phyloP scores from a whole-genome alignment of 345 rosid species.

The Punica granatum region DNA sequence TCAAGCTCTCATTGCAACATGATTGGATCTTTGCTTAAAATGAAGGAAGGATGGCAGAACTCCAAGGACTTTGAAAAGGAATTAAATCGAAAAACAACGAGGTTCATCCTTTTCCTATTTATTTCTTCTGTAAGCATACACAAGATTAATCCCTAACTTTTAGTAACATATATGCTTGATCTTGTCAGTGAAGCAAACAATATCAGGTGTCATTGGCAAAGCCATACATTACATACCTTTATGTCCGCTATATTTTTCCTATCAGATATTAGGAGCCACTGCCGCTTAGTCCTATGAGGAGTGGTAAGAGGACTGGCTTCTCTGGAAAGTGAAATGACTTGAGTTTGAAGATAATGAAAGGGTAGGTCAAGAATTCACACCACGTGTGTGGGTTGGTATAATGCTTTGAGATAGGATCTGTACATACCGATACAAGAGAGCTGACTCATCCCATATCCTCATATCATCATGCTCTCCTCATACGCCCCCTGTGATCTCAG shows the following conservation, averaged over 20 bases:
- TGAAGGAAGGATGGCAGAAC: constrained; percentile 76
- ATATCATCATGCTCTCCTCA: no score
- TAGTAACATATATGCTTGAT: neutral
- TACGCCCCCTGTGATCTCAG: no score
- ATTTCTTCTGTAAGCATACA: constrained; percentile 1
- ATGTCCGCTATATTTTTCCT: constrained; percentile 1
- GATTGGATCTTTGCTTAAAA: constrained; percentile 54
- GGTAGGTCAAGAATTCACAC: neutral
- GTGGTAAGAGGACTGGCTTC: neutral
- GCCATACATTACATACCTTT: neutral
- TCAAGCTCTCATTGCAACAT: constrained; percentile 42
- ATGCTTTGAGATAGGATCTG: constrained; percentile 37
- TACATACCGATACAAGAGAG: constrained; percentile 46
- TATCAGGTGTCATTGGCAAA: neutral
- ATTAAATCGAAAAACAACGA: constrained; percentile 38
- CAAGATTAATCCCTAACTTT: neutral
- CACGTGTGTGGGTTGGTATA: constrained; percentile 8
- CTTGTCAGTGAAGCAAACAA: neutral
- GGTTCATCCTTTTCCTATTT: constrained; percentile 40
- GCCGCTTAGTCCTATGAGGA: neutral
- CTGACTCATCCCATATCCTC: no score
- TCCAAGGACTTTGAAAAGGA: constrained; percentile 64
- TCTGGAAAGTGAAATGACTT: neutral
- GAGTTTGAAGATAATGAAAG: neutral
- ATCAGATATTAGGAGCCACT: neutral